These are phyloP conservation scores for Solanum hybrid DNA, from an alignment of 305 asterid species.

Conservation along the genomic window DNA sequence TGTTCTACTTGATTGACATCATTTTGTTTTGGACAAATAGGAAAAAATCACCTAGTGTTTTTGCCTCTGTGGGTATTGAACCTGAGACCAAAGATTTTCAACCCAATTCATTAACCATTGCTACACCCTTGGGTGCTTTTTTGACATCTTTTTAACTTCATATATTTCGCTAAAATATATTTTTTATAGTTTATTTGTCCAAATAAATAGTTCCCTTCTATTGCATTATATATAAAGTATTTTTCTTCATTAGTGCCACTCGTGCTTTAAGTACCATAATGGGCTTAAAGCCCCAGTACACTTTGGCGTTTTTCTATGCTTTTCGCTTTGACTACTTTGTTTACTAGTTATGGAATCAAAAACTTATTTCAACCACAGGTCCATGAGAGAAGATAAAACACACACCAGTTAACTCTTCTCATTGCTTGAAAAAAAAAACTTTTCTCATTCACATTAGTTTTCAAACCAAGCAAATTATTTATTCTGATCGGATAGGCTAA, in stretches of 20 bases:
- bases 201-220: not conserved
- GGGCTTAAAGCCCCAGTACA: not conserved
- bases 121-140: not conserved
- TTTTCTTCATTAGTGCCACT: not conserved
- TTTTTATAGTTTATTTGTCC: not conserved
- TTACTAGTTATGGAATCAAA: not conserved
- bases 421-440: not conserved
- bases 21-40: not conserved
- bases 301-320: not conserved
- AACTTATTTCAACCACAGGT: not conserved
- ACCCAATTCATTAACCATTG: not conserved
- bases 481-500: not conserved
- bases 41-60: not conserved
- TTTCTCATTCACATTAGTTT: not conserved
- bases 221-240: not conserved
- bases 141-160: not conserved
- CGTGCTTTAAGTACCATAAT: not conserved
- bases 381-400: not conserved
- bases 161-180: not conserved
- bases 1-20: not conserved
- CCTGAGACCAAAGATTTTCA: not conserved
- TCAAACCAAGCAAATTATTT: not conserved
- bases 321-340: not conserved
- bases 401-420: not conserved
- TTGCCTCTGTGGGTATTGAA: not conserved